These are phyloP conservation scores for Umbelopsis ramanniana DNA, from an alignment of 192 early-diverging fungal species.

Conservation along the genomic window DNA sequence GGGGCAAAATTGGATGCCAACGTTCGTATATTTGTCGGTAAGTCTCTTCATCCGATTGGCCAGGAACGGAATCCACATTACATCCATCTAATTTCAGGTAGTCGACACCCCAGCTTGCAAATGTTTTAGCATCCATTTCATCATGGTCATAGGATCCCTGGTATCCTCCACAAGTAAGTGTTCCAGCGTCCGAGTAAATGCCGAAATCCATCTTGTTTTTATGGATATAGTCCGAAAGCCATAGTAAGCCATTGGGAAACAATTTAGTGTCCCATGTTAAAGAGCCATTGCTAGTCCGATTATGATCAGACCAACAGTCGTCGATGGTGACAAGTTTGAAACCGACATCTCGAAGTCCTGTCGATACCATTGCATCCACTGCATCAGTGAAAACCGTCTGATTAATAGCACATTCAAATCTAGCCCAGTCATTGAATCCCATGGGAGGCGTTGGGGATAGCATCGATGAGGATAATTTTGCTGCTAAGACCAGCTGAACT, in stretches of 20 bases:
- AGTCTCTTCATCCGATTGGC: slow-evolving; percentile 19
- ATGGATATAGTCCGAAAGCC: slow-evolving; percentile 56
- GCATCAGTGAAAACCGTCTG: slow-evolving; percentile 52
- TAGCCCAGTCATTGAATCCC: slow-evolving; percentile 66
- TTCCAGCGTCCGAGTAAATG: slow-evolving; percentile 49
- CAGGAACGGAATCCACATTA: slow-evolving; percentile 32
- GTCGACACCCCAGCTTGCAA: slow-evolving; percentile 60
- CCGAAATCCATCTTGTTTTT: slow-evolving; percentile 48
- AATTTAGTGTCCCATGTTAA: slow-evolving; percentile 25
- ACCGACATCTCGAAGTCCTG: slow-evolving; percentile 50
- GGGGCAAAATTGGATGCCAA: background rate
- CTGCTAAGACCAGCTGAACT: background rate
- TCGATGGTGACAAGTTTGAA: slow-evolving; percentile 60
- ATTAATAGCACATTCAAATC: slow-evolving; percentile 56
- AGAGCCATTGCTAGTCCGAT: slow-evolving; percentile 13
- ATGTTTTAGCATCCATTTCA: slow-evolving; percentile 48
- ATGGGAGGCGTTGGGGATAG: slow-evolving; percentile 35
- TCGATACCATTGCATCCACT: slow-evolving; percentile 47
- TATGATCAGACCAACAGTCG: slow-evolving; percentile 56
- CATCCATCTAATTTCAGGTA: slow-evolving; percentile 68
- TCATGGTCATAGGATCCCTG: slow-evolving; percentile 54
- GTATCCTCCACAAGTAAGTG: slow-evolving; percentile 52
- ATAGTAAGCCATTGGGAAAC: slow-evolving; percentile 59
- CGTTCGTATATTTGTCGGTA: slow-evolving; percentile 6
- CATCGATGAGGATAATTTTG: background rate